phyloP scores from a whole-genome alignment of 169 alveolate genomes.

The Plasmodium reichenowi region DNA sequence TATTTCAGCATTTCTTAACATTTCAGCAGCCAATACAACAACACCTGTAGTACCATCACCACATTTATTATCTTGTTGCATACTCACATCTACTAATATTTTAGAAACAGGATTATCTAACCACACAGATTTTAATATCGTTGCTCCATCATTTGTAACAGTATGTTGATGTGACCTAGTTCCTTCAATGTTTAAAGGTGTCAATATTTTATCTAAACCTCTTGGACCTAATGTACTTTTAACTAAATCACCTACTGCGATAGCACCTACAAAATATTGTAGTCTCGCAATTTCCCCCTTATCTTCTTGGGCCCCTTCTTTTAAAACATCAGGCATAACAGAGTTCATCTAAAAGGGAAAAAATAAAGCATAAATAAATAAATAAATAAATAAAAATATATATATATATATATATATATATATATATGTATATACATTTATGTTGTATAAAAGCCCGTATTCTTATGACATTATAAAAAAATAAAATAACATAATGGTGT shows the following conservation, averaged over 20 bases:
- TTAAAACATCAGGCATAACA: conserved; percentile 94
- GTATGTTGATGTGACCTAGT: conserved; percentile 91
- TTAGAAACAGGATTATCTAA: conserved; percentile 99
- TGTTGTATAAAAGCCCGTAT: no score
- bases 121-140: conserved; percentile 97
- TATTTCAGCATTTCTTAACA: conserved; percentile 97
- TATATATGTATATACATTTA: not conserved
- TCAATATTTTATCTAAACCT: conserved; percentile 98
- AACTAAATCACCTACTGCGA: conserved; percentile 99
- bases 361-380: conserved; percentile 16
- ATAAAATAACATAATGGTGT: no score
- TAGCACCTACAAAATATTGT: conserved; percentile 98
- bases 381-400: not conserved
- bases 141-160: conserved; percentile 99
- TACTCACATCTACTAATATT: conserved; percentile 95
- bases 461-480: no score
- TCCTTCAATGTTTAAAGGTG: conserved; percentile 93
- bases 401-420: conserved; percentile 1
- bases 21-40: conserved; percentile 99
- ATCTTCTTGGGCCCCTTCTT: conserved; percentile 96
- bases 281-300: conserved; percentile 97
- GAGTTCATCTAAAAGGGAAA: conserved; percentile 78
- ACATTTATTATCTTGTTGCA: conserved; percentile 93
- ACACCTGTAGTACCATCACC: conserved; percentile 99
- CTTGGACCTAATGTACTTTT: conserved; percentile 99